A percentile compares a stretch with the other conserved stretches of the same genome.
Evolutionary conservation across 148 eudicot genomes (phyloP).

Genomic region (Heliamphora exappendiculata): DNA sequence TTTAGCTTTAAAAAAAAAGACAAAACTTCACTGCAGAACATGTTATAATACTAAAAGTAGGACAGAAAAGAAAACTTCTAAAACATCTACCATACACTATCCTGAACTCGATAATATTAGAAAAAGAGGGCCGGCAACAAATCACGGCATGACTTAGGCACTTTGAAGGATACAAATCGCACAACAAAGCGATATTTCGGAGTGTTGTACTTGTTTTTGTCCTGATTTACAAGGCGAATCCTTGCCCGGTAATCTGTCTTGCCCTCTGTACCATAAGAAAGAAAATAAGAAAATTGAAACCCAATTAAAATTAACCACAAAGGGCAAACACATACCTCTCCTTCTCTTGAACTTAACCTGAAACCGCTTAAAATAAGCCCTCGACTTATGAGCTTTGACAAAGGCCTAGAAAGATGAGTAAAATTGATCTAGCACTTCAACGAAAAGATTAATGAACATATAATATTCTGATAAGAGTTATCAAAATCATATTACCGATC

Average conservation of each 20-base stretch:
- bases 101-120: background rate
- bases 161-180: constrained; percentile 56
- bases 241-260: constrained; percentile 93
- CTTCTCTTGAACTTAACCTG: constrained; percentile 84
- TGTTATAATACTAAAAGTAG: background rate
- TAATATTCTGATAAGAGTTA: background rate
- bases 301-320: background rate
- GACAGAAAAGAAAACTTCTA: background rate
- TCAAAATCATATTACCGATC: background rate
- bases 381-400: constrained; percentile 53
- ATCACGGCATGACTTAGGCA: background rate
- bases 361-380: constrained; percentile 65
- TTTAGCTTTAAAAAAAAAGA: background rate
- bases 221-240: constrained; percentile 64
- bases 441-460: background rate
- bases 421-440: background rate
- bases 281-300: background rate
- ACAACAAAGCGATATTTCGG: constrained; percentile 77
- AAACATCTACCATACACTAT: background rate
- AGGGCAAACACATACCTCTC: constrained; percentile 34
- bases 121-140: background rate
- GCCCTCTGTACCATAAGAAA: constrained; percentile 41
- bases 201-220: constrained; percentile 89
- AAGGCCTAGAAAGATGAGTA: constrained; percentile 34
- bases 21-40: no score